Evolutionary conservation across 495 filamentous ascomycete species (phyloP), one percentile per base, ranked within the genome.

Genomic region (Penicillium ochrochloron): DNA sequence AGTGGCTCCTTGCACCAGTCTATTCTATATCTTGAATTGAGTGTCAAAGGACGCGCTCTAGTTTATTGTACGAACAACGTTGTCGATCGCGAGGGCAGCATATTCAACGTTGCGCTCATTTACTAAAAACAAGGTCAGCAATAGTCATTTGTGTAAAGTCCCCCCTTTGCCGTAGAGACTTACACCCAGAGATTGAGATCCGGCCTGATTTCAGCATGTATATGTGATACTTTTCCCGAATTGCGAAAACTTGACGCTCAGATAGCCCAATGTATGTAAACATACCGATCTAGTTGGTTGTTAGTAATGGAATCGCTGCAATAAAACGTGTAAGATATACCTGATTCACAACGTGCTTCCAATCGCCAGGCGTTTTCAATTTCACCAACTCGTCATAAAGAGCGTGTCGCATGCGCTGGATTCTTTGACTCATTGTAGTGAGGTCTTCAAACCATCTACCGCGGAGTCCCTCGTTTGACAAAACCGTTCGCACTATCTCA

Each of bases 261-360:
- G 42, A 44, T n/a, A 44, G 42, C 42, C 42, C 42, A 7, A 44
- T 44, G 19, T 44, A 44, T 44, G 42, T 44, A n/a, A 44, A 44
- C 42, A 44, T 44, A n/a, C 42, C 42, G 15, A 44, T 44, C 42
- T 42, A 11, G 0, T 42, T n/a, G 2, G 5, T n/a, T 17, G 39
- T 42, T 5, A 42, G n/a, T 6, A 11, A 1, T 5, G 0, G 17
- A n/a, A 6, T 42, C 39, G 4, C 0, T 17, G n/a, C 15, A 1
- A 42, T 4, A 7, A 7, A 44, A 19, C 5, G 0, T 0, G 2
- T 10, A 44, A 0, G 9, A 44, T n/a, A 11, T 44, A 44, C 42
- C 42, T 44, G 42, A 21, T 44, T 44, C 5, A 44, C n/a, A 44
- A 44, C 19, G 42, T 44, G 42, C 19, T 44, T 44, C 42, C 42